Percentiles rank a stretch among this genome's conserved stretches.
Evolutionary conservation across 2,329 filamentous ascomycete species (phyloP).

Genomic region (Paracoccidioides lutzii): DNA sequence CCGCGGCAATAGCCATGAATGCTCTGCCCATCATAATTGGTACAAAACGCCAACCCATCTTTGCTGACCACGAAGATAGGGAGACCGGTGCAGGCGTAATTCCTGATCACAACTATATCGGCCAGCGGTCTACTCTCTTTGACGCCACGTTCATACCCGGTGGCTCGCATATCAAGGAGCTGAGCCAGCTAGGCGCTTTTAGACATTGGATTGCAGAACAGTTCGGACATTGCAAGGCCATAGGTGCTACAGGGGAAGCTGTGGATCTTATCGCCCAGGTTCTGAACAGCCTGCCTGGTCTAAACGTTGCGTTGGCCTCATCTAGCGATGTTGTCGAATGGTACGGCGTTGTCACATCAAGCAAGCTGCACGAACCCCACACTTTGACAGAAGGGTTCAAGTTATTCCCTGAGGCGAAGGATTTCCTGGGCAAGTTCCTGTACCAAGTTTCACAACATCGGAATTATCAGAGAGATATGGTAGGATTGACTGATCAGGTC

Average conservation of each 20-base stretch:
- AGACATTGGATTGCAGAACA: slow-evolving; percentile 67
- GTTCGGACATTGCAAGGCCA: slow-evolving; percentile 68
- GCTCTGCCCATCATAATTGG: slow-evolving; percentile 60
- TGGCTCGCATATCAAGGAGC: slow-evolving; percentile 40
- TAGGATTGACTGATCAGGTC: slow-evolving; percentile 53
- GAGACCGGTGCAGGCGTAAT: slow-evolving; percentile 27
- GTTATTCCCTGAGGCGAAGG: slow-evolving; percentile 53
- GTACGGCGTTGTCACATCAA: slow-evolving; percentile 65
- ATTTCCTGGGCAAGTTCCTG: slow-evolving; percentile 60
- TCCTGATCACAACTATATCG: slow-evolving; percentile 67
- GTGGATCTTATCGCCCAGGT: slow-evolving; percentile 47
- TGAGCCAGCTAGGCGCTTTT: slow-evolving; percentile 58
- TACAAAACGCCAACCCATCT: slow-evolving; percentile 53
- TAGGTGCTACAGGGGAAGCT: slow-evolving; percentile 62
- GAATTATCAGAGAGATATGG: slow-evolving; percentile 60
- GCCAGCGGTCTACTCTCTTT: slow-evolving; percentile 62
- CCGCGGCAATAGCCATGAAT: slow-evolving; percentile 47
- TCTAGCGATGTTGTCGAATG: slow-evolving; percentile 46
- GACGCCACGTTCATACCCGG: slow-evolving; percentile 67
- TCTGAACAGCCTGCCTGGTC: slow-evolving; percentile 32
- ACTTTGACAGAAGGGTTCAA: slow-evolving; percentile 49
- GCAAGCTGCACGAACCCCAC: slow-evolving; percentile 38
- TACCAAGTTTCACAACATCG: slow-evolving; percentile 58
- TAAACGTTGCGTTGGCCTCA: slow-evolving; percentile 37
- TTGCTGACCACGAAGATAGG: slow-evolving; percentile 43